Evolutionary conservation across 2,329 filamentous ascomycete genomes (phyloP).

Genomic region (Aspergillus sp.): DNA sequence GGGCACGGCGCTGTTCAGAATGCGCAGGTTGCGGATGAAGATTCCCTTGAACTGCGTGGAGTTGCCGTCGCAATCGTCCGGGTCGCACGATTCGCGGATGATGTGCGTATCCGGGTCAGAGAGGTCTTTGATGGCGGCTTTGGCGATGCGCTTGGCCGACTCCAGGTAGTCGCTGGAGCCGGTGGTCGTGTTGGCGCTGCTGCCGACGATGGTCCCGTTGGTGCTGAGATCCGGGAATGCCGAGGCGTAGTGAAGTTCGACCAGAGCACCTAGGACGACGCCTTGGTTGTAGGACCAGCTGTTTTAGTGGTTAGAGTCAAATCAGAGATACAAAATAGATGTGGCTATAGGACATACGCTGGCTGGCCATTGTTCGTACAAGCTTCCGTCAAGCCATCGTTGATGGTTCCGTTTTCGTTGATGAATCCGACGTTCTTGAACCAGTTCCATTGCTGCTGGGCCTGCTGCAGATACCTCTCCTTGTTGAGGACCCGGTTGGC

Average conservation of each 20-base stretch:
- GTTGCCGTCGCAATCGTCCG: conserved; percentile 40
- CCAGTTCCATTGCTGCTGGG: conserved; percentile 45
- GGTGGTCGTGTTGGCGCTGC: conserved; percentile 16
- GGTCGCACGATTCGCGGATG: conserved; percentile 49
- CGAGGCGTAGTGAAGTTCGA: conserved; percentile 43
- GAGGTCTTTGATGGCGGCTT: conserved; percentile 43
- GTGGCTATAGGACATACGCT: conserved; percentile 14
- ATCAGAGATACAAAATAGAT: neutral
- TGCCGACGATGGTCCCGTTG: too few relatives aligned
- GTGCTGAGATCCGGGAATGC: conserved; percentile 5
- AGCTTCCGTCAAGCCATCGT: conserved; percentile 44
- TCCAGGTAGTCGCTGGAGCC: conserved; percentile 37
- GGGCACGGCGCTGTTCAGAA: conserved; percentile 47
- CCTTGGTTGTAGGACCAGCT: conserved; percentile 55
- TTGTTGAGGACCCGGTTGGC: conserved; percentile 41
- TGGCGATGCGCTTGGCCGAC: conserved; percentile 43
- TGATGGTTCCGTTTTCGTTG: conserved; percentile 42
- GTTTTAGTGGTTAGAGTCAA: neutral
- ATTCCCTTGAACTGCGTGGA: conserved; percentile 64
- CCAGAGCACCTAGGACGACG: conserved; percentile 50
- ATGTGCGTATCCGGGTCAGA: conserved; percentile 40
- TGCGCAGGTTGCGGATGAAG: conserved; percentile 57
- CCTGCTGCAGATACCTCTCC: conserved; percentile 38
- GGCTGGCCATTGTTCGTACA: conserved; percentile 43
- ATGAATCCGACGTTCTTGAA: conserved; percentile 43